Evolutionary conservation across 306 rosid genomes (phyloP).

Genomic region (Pyrus bretschneideri): DNA sequence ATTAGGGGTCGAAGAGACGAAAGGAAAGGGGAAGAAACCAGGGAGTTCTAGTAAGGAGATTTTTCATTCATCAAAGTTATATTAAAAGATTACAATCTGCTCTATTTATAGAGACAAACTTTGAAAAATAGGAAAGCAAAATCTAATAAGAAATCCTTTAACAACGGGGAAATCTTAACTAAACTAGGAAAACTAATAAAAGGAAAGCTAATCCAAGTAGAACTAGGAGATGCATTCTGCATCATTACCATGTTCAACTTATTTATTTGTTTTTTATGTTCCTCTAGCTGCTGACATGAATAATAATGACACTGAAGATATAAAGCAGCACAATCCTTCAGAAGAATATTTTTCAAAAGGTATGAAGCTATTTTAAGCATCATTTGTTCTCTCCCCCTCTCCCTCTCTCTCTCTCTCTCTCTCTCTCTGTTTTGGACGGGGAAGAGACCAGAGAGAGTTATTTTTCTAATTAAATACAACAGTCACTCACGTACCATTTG

Average conservation of each 20-base stretch:
- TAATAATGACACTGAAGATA: slow-evolving; percentile 32
- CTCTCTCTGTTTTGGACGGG: background rate
- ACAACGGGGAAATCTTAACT: no score
- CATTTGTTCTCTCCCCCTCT: background rate
- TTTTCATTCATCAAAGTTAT: no score
- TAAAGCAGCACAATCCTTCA: slow-evolving; percentile 27
- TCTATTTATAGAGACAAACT: no score
- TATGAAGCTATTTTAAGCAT: slow-evolving; percentile 24
- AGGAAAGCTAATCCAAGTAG: no score
- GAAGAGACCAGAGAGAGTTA: slow-evolving; percentile 4
- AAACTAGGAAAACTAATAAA: no score
- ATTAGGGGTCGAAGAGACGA: no score
- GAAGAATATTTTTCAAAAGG: slow-evolving; percentile 33
- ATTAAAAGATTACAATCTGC: no score
- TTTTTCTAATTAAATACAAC: background rate
- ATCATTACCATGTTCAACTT: background rate
- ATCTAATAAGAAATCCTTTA: no score
- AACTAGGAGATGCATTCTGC: no score
- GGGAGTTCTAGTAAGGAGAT: no score
- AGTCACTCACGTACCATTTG: slow-evolving; percentile 9
- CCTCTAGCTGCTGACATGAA: slow-evolving; percentile 41
- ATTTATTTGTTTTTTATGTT: slow-evolving; percentile 21
- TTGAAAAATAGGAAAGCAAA: no score
- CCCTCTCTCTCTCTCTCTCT: background rate
- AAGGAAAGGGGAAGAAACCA: no score